Base-by-base conservation (phyloP, 1,284 basidiomycete genomes). In the Ganoderma boninense region DNA sequence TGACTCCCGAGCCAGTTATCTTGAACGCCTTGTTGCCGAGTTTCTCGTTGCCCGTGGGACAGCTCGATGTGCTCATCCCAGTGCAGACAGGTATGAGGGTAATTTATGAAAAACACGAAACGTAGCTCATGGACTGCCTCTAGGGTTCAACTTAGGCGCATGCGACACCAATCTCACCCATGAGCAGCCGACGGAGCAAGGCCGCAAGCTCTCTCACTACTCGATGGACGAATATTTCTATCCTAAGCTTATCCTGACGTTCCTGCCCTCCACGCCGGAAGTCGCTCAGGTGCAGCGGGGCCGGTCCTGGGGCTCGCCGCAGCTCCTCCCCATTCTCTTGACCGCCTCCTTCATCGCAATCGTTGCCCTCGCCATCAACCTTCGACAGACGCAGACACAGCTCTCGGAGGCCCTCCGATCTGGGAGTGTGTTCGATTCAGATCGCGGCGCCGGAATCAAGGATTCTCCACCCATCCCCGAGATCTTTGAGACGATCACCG, bases 41-140 rank as follows among this genome's bases (percentile, higher is more conserved):
- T 20, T 95, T 95, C 77, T 80, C 87, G 7, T 79, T 92, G 29
- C 87, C 91, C 14, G 83, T 95, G 60, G 90, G 89, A 43, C 84
- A 85, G 74, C 80, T 93, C 70, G 89, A 91, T 74, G 90, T 92
- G 5, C 83, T 83, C 44, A 78, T 95, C 59, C 87, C 89, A 66
- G 77, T 79, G 40, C 79, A 83, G 70, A 76, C 83, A 75, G 90
- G 92, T 91, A 78, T 71, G 86, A 77, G 40, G 23, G 43, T n/a
- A 18, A 44, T 42, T 42, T 62, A 10, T 26, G n/a, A n/a, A 42
- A 2, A 16, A 42, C 14, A 10, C 40, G n/a, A 35, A 46, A n/a
- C 38, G 35, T 14, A 43, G 26, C 54, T 46, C 7, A 23, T 4
- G 23, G 26, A 54, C 38, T 29, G 73, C 62, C 69, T 68, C n/a